These are phyloP conservation scores for Mikania micrantha DNA, from an alignment of 129 eudicot genomes.

Conservation along the genomic window DNA sequence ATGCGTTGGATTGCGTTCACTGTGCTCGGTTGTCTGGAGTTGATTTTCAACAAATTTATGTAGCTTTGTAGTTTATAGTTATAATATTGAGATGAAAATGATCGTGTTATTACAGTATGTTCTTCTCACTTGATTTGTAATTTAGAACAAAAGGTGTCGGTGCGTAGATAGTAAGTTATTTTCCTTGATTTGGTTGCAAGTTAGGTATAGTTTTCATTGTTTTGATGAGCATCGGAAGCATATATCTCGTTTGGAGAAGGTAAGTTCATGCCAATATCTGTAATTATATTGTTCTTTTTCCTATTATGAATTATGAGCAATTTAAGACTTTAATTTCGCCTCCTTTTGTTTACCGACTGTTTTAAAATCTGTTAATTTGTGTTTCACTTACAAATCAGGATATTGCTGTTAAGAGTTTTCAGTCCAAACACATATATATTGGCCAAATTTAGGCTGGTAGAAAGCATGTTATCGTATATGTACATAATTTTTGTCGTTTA, in stretches of 20 bases:
- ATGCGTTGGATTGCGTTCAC: background rate
- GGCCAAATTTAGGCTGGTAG: background rate
- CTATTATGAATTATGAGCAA: background rate
- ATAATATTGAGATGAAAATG: background rate
- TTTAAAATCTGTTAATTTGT: background rate
- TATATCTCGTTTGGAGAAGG: background rate
- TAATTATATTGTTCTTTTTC: background rate
- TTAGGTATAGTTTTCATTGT: background rate
- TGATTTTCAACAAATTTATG: background rate
- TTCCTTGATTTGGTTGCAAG: background rate
- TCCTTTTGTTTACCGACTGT: background rate
- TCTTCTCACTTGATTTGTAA: background rate
- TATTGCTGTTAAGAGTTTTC: background rate
- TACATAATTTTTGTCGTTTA: background rate
- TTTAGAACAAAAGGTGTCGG: conserved; percentile 7
- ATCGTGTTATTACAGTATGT: background rate
- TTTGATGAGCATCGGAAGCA: no score
- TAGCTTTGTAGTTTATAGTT: background rate
- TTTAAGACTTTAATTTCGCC: background rate
- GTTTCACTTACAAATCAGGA: background rate
- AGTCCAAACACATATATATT: background rate
- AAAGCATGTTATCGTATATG: background rate
- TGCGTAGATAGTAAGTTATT: background rate
- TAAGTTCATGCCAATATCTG: background rate
- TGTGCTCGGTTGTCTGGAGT: background rate